Base-by-base conservation (phyloP, 805 yeast species). In the Diddensiella santjacobensis region DNA sequence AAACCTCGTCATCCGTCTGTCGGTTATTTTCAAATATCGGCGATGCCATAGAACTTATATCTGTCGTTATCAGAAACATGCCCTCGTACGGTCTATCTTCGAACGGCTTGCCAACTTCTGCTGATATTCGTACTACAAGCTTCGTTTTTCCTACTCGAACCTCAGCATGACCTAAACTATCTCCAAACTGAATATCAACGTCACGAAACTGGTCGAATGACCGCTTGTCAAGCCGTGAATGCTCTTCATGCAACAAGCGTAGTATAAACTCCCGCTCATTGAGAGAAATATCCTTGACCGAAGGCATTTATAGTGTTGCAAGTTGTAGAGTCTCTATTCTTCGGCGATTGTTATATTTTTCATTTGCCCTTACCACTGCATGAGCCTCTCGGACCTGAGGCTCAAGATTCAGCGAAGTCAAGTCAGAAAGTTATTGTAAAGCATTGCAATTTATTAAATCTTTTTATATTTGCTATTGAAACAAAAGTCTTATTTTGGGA, bases 51-150 rank as follows among this genome's bases (percentile, higher is more conserved):
- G 97, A 87, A 18, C 89, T 78, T 38, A 87, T 80, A 60, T 93
- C 98, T 1, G 96, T 85, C 43, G 84, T 79, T 11, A 93, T 89
- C 20, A 77, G 72, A 63, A 93, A 89, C 2, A 85, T 60, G 1
- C 99, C 99, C 66, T 93, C 99, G 63, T 87, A 91, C 0, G 97
- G 97, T 47, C 96, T 74, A 56, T 90, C 95, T 43, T 88, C 96
- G 54, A 75, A 83, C 0, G 99, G 99, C 50, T 79, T 77, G 3
- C 79, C 74, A 11, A 93, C 81, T 45, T 80, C 83, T 8, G 95
- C 84, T 15, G 89, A 80, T 3, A 91, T 81, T 48, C 87, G 73
- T 2, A 80, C 88, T 1, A 83, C 75, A 8, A 87, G 77, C 57
- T 78, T 66, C 19, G 98, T 90, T 33, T 77, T 71, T 0, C 98